phyloP scores from a whole-genome alignment of 139 green algal genomes.

The Chlorella vulgaris region DNA sequence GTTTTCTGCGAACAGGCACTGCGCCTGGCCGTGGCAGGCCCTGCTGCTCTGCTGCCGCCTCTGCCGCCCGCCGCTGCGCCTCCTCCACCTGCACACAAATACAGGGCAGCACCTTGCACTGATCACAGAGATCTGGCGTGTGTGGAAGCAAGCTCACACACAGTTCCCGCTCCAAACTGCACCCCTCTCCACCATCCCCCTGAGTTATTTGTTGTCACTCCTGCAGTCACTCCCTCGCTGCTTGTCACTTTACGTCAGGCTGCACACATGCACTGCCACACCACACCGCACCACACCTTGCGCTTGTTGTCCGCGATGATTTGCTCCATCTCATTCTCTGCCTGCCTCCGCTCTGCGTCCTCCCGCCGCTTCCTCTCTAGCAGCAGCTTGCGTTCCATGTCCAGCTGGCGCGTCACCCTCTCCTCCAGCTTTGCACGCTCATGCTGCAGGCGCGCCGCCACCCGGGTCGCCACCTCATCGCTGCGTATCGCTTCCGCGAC shows the following conservation, averaged over 20 bases:
- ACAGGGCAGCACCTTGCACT: not conserved
- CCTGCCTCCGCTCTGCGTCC: conserved; percentile 46
- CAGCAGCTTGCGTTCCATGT: conserved; percentile 41
- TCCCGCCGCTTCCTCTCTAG: conserved; percentile 51
- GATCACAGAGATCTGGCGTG: too few relatives aligned
- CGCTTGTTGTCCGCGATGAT: conserved; percentile 54
- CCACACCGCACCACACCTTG: conserved; percentile 29
- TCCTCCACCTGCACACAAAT: conserved; percentile 45
- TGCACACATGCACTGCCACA: not conserved
- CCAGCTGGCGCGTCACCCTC: conserved; percentile 47
- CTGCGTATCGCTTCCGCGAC: conserved; percentile 41
- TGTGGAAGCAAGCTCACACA: too few relatives aligned
- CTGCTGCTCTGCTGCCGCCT: conserved; percentile 36
- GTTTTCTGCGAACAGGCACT: conserved; percentile 1
- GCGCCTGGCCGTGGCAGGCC: not conserved
- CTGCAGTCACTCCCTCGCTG: too few relatives aligned
- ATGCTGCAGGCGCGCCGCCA: conserved; percentile 37
- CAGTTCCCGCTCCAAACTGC: too few relatives aligned
- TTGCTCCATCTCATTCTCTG: conserved; percentile 48
- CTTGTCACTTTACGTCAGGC: too few relatives aligned
- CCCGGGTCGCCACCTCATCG: conserved; percentile 26
- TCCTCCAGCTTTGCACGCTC: conserved; percentile 50
- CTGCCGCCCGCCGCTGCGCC: conserved; percentile 45
- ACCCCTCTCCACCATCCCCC: too few relatives aligned
- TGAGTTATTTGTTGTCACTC: too few relatives aligned